Evolutionary conservation across 192 early-diverging fungal species (phyloP), one percentile per base, ranked within the genome.

Genomic region (Diversispora eburnea): DNA sequence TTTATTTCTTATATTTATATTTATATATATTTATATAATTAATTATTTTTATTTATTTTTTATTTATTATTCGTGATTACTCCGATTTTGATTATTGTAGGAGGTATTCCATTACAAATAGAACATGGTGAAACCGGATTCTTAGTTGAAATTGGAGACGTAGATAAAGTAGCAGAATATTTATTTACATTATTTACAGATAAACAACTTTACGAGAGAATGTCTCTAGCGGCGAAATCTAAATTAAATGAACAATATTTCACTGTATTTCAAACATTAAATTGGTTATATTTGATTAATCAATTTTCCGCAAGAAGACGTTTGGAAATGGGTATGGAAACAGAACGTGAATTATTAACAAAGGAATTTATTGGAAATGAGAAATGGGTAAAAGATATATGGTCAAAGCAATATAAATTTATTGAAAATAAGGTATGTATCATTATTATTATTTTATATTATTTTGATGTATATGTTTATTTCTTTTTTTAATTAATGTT

Each of bases 91-190:
- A 19, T 20, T 72, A 79, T 78, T 51, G 77, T 85, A 51, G 89
- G 89, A 63, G 93, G 93, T 65, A 94, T 94, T 65, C 93, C 93
- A 19, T 86, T 90, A 70, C 93, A 94, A 78, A 90, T 94, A 59
- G 78, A 82, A 61, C 75, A 91, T 63, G 86, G 85, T 17, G 78
- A 79, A 55, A 91, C 86, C 4, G 93, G 93, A 20, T 92, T 86
- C 73, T 79, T 93, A 56, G 77, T 90, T 9, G 79, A 86, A 51
- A 82, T 87, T 77, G 88, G 89, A 19, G 79, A 92, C 75, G 78
- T 84, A 5, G 78, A 79, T 56, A 77, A 76, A 60, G 91, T 91
- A 13, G 86, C 89, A 7, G 80, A 91, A 55, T 79, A 81, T 12
- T 76, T 94, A 61, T 82, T 81, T 41, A 71, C 80, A 8, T 79